These are phyloP conservation scores for Anacardium occidentale DNA, from an alignment of 345 rosid species.

Conservation along the genomic window DNA sequence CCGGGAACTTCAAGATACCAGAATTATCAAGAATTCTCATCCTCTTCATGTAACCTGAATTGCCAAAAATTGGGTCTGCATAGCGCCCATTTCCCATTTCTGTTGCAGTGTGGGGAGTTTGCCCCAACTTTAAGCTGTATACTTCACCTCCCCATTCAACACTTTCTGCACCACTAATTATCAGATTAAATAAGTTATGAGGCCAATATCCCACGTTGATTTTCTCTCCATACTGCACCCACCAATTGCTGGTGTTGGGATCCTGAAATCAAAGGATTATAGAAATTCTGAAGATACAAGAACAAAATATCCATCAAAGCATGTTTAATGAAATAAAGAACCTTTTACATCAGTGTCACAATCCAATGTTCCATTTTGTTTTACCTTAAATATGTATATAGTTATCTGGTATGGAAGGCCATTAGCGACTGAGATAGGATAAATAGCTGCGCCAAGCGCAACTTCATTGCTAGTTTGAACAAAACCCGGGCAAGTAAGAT, in stretches of 20 bases:
- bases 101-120: slow-evolving; percentile 47
- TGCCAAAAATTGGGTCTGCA: slow-evolving; percentile 26
- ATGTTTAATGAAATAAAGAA: background rate
- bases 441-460: slow-evolving; percentile 57
- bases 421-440: slow-evolving; percentile 37
- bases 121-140: slow-evolving; percentile 45
- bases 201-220: slow-evolving; percentile 62
- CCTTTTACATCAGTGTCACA: background rate
- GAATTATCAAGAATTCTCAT: slow-evolving; percentile 47
- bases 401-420: slow-evolving; percentile 52
- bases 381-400: slow-evolving; percentile 45
- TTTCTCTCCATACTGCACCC: slow-evolving; percentile 53
- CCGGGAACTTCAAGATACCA: slow-evolving; percentile 37
- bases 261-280: slow-evolving; percentile 29
- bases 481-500: slow-evolving; percentile 59
- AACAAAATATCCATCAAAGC: background rate
- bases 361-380: background rate
- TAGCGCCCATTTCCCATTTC: slow-evolving; percentile 54
- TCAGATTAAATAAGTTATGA: slow-evolving; percentile 26
- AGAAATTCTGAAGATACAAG: background rate
- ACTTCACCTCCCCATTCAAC: slow-evolving; percentile 72
- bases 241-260: slow-evolving; percentile 41
- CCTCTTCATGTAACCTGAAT: slow-evolving; percentile 45
- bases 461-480: slow-evolving; percentile 54
- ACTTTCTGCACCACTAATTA: slow-evolving; percentile 32